Evolutionary conservation across 169 alveolate genomes (phyloP).

Genomic region (Babesia ovata): DNA sequence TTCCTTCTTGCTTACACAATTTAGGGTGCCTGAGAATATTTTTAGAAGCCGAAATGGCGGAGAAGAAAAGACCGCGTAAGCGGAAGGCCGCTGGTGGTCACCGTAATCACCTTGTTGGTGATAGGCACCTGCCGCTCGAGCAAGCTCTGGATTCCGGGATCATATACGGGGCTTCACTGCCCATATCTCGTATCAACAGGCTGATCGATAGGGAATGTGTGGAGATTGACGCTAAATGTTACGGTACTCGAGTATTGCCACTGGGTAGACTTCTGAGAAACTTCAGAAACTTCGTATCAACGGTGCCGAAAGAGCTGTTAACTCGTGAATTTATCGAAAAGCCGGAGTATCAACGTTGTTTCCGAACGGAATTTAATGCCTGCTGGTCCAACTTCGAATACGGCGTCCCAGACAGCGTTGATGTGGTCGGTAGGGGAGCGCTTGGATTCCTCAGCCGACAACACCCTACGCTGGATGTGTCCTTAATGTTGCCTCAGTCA

Average conservation of each 20-base stretch:
- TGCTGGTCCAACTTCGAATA: slow-evolving; percentile 25
- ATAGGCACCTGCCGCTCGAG: background rate
- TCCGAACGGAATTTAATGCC: slow-evolving; percentile 10
- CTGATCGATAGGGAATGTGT: background rate
- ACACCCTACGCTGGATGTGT: slow-evolving; percentile 6
- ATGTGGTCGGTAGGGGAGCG: slow-evolving; percentile 6
- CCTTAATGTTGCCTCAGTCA: background rate
- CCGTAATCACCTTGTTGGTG: background rate
- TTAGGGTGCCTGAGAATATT: too few species aligned
- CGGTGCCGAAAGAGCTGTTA: background rate
- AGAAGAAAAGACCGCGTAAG: slow-evolving; percentile 14
- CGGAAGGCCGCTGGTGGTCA: background rate
- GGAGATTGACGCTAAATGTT: background rate
- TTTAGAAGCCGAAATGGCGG: background rate
- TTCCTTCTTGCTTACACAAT: too few species aligned
- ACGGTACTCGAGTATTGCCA: background rate
- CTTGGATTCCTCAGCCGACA: background rate
- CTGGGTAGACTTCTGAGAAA: background rate
- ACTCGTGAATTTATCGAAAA: background rate
- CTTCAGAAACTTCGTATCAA: background rate
- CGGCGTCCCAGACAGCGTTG: slow-evolving; percentile 2
- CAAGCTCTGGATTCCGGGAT: slow-evolving; percentile 12
- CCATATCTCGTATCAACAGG: slow-evolving; percentile 20
- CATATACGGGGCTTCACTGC: slow-evolving; percentile 27
- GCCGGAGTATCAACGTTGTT: background rate